A percentile compares a stretch with the other conserved stretches of the same genome.
phyloP scores from a whole-genome alignment of 306 rosid species.

The Psophocarpus tetragonolobus region DNA sequence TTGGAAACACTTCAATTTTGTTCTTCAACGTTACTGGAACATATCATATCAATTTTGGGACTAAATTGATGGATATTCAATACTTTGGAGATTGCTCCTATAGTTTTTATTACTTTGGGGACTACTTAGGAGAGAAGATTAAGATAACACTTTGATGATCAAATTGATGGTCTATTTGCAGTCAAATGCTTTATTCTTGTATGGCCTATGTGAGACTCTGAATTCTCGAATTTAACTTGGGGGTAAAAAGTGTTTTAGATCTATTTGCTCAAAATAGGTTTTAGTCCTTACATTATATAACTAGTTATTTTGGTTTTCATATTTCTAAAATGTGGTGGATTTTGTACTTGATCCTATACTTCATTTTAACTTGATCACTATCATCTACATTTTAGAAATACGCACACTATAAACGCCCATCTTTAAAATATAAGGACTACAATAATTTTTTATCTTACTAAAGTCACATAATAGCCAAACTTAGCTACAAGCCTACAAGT shows the following conservation, averaged over 20 bases:
- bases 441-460: not conserved
- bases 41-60: not conserved
- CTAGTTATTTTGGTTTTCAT: not conserved
- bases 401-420: not conserved
- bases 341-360: not conserved
- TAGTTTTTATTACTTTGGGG: not conserved
- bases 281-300: not conserved
- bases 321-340: not conserved
- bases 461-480: not conserved
- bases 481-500: not conserved
- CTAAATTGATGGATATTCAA: not conserved
- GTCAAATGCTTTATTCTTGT: not conserved
- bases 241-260: not conserved
- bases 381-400: not conserved
- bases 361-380: not conserved
- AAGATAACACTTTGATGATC: not conserved
- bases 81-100: not conserved
- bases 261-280: not conserved
- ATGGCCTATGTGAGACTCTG: constrained; percentile 18
- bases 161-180: not conserved
- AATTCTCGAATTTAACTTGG: not conserved
- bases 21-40: not conserved
- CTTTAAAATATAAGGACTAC: not conserved
- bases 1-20: not conserved
- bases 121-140: not conserved